Conservation (phyloP, 108 stramenopile genomes). For the Cyclotella sp. region DNA sequence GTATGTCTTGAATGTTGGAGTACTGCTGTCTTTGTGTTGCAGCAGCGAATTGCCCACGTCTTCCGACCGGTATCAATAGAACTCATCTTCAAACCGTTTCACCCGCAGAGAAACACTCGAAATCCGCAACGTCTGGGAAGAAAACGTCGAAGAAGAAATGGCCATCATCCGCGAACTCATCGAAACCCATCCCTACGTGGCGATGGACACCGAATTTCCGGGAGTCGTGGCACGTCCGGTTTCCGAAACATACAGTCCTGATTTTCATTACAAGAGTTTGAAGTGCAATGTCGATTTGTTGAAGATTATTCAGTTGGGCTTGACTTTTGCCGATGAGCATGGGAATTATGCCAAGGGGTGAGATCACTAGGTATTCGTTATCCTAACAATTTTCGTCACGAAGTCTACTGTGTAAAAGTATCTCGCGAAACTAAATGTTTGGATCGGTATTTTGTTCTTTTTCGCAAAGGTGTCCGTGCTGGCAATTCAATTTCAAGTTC, state of each 20-base stretch:
- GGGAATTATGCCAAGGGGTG: conserved; percentile 88
- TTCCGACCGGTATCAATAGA: background rate
- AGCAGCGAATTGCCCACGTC: background rate
- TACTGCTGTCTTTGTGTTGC: background rate
- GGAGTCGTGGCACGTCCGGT: conserved; percentile 99
- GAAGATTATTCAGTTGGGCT: conserved; percentile 97
- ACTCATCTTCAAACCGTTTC: background rate
- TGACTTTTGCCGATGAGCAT: conserved; percentile 92
- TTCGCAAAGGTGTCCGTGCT: conserved; percentile 82
- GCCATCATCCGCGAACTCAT: conserved; percentile 91
- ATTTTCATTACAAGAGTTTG: conserved; percentile 98
- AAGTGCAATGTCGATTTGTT: conserved; percentile 98
- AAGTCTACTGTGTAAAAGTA: background rate
- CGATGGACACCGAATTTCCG: conserved; percentile 99
- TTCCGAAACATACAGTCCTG: conserved; percentile 88
- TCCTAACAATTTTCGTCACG: too few relatives aligned
- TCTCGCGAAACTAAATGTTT: background rate
- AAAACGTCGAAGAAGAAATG: conserved; percentile 95
- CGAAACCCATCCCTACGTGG: conserved; percentile 95
- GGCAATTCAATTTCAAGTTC: conserved; percentile 99
- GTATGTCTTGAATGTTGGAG: background rate
- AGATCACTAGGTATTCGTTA: too few relatives aligned
- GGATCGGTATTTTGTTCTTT: background rate
- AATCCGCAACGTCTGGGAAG: conserved; percentile 94
- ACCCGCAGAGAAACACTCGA: conserved; percentile 75